phyloP scores from a whole-genome alignment of 768 basidiomycete genomes.

The Boletus huronensis region DNA sequence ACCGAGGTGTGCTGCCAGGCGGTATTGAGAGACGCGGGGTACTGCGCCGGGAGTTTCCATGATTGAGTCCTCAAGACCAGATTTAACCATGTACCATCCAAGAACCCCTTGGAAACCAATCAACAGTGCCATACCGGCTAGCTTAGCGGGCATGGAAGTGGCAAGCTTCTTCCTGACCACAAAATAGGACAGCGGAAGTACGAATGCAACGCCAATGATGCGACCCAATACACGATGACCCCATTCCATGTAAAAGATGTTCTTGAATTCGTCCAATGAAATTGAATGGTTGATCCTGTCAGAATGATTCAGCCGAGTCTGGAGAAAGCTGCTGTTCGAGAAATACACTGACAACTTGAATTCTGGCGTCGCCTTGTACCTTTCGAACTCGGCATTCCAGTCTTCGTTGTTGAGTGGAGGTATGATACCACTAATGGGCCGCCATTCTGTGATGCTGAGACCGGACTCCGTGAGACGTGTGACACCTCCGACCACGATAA shows the following conservation, averaged over 20 bases:
- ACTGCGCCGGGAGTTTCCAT: slow-evolving; percentile 80
- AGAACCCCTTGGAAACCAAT: slow-evolving; percentile 90
- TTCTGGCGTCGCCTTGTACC: slow-evolving; percentile 93
- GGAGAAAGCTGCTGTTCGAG: not conserved
- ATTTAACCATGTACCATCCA: slow-evolving; percentile 99
- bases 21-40: slow-evolving; percentile 94
- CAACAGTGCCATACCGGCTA: slow-evolving; percentile 70
- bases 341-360: slow-evolving; percentile 76
- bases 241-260: slow-evolving; percentile 99
- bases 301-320: not conserved
- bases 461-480: slow-evolving; percentile 98
- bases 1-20: slow-evolving; percentile 92
- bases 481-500: slow-evolving; percentile 93
- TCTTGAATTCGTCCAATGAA: slow-evolving; percentile 86
- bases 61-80: slow-evolving; percentile 81
- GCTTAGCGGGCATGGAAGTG: slow-evolving; percentile 53
- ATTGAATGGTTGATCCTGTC: slow-evolving; percentile 85
- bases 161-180: slow-evolving; percentile 66
- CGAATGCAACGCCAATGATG: slow-evolving; percentile 76
- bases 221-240: slow-evolving; percentile 91
- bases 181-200: slow-evolving; percentile 83
- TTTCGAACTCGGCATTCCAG: slow-evolving; percentile 88
- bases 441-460: slow-evolving; percentile 97
- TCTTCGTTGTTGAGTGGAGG: slow-evolving; percentile 74
- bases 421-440: slow-evolving; percentile 82